Base-by-base conservation (phyloP, 2,329 filamentous ascomycete species). In the Fusarium tanahbumbuense region DNA sequence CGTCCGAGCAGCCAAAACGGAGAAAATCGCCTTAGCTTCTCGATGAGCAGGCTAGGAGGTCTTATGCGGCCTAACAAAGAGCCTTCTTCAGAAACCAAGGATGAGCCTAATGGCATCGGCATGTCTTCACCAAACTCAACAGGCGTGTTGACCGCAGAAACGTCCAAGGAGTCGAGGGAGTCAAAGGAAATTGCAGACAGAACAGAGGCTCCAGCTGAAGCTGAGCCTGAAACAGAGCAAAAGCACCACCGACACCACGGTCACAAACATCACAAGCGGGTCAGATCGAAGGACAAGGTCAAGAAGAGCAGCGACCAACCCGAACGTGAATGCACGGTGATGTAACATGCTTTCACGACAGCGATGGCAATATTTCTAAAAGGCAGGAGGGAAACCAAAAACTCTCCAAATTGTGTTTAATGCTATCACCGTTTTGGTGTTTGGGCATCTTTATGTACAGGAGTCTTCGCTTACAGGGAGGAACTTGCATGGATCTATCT, bases 1-100 rank as follows among this genome's bases (percentile, higher is more conserved):
- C 84, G 88, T 15, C 86, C 88, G 7, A 80, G 79, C 20, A 90
- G 88, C 72, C 87, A 89, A 70, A 84, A 82, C 2, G 86, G 87
- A 28, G 88, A 90, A 69, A 83, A 83, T 18, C 83, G 88, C 6
- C 84, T 89, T 59, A 89, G 86, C 73, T 80, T 85, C 20, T 87
- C 85, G 5, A 88, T 90, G 76, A 85, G 83, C 18, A 84, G 86
- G n/a, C 77, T 88, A 6, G 84, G 84, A 12, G 83, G 84, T 0
- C 81, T 88, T 9, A 83, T 85, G 72, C 84, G 83, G 53, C 72
- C 82, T 11, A 87, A 85, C 78, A 86, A 82, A 72, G 87, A 89
- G 62, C 81, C 58, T 28, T 34, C 68, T 34, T 22, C 42, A 18
- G 68, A 70, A 10, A 68, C 76, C 13, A 72, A 60, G 46, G 60